These are phyloP conservation scores for Botrytis byssoidea DNA, from an alignment of 2,329 filamentous ascomycete genomes.

Conservation along the genomic window DNA sequence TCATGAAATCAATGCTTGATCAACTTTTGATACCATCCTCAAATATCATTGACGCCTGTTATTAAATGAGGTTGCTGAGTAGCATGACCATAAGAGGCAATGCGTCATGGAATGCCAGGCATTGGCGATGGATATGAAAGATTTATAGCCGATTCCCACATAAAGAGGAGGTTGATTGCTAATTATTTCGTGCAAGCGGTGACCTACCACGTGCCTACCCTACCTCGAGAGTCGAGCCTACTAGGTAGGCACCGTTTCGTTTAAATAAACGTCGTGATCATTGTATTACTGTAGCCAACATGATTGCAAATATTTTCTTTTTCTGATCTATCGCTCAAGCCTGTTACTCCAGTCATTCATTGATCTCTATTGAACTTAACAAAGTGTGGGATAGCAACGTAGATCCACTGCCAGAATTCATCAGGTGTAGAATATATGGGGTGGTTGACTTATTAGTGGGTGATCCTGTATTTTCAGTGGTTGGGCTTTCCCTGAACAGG, in stretches of 20 bases:
- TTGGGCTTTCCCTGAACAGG: too few relatives aligned
- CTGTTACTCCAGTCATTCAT: not conserved
- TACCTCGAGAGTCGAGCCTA: not conserved
- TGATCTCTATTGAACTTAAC: not conserved
- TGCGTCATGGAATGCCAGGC: not conserved
- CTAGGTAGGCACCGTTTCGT: not conserved
- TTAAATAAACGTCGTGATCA: not conserved
- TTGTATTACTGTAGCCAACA: not conserved
- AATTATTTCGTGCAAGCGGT: not conserved
- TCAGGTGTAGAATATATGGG: not conserved
- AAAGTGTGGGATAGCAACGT: not conserved
- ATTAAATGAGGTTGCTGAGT: not conserved
- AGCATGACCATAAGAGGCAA: not conserved
- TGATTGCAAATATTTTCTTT: not conserved
- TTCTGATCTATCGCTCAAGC: not conserved
- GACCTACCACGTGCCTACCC: too few relatives aligned
- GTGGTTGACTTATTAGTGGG: not conserved
- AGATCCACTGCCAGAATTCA: too few relatives aligned
- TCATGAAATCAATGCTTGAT: not conserved
- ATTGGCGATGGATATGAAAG: not conserved
- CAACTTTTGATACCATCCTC: not conserved
- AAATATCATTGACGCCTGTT: not conserved
- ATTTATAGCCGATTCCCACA: not conserved
- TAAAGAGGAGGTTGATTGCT: not conserved
- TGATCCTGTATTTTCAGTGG: not conserved